These are phyloP conservation scores for Aspergillus hancockii DNA, from an alignment of 495 filamentous ascomycete species.

Conservation along the genomic window DNA sequence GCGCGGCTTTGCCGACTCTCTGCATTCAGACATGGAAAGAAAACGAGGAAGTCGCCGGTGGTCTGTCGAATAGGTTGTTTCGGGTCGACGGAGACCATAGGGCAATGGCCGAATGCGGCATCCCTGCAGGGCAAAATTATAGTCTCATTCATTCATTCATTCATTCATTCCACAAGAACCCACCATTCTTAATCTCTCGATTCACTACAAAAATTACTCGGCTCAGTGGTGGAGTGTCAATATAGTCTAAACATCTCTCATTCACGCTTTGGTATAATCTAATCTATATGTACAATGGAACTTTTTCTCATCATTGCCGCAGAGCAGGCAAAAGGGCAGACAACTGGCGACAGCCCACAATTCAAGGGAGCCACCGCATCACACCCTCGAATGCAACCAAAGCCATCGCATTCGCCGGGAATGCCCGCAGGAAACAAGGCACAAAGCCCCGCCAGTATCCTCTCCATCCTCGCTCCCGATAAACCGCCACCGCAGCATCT, in stretches of 20 bases:
- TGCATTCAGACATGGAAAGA: background rate
- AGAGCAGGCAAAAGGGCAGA: no score
- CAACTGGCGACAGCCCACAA: no score
- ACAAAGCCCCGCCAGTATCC: slow-evolving; percentile 94
- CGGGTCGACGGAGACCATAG: background rate
- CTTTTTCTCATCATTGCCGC: no score
- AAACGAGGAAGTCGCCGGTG: background rate
- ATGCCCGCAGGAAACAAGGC: slow-evolving; percentile 90
- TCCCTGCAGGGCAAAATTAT: background rate
- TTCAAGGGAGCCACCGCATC: slow-evolving; percentile 72
- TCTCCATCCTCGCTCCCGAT: slow-evolving; percentile 66
- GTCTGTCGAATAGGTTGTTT: background rate
- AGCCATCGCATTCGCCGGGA: slow-evolving; percentile 95
- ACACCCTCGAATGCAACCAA: slow-evolving; percentile 90
- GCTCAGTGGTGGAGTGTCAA: no score
- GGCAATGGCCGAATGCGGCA: slow-evolving; percentile 10
- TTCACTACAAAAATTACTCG: no score
- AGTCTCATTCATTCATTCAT: no score
- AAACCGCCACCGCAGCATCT: slow-evolving; percentile 77
- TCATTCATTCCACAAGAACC: no score
- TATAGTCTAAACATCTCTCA: no score
- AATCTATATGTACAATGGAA: no score
- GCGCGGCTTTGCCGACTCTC: background rate
- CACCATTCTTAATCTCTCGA: no score
- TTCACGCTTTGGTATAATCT: no score